phyloP scores from a whole-genome alignment of 192 early-diverging fungal genomes.

The Linnemannia zychae region DNA sequence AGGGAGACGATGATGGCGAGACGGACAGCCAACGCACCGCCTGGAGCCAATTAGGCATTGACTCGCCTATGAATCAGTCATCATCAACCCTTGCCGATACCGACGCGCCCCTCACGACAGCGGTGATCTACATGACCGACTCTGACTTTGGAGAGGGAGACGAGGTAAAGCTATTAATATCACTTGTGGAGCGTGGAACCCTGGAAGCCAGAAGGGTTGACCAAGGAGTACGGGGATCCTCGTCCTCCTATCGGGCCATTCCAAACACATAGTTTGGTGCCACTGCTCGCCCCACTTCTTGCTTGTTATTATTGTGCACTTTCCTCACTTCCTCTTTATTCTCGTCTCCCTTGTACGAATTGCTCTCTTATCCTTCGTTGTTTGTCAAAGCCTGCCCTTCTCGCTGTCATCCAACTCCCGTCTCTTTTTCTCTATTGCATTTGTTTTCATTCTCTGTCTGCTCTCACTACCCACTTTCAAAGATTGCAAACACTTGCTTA shows the following conservation, averaged over 20 bases:
- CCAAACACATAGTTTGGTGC: background rate
- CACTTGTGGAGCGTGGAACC: background rate
- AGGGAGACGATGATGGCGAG: constrained; percentile 26
- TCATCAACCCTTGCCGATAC: constrained; percentile 34
- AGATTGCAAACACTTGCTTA: background rate
- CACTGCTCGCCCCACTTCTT: background rate
- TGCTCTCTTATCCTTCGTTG: background rate
- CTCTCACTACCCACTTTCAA: background rate
- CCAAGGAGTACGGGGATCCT: background rate
- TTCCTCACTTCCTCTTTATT: background rate
- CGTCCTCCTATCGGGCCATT: background rate
- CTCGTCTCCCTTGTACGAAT: background rate
- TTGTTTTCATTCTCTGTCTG: background rate
- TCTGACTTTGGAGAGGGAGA: background rate
- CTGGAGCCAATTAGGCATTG: constrained; percentile 35
- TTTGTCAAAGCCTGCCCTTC: background rate
- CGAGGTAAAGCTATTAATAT: constrained; percentile 34
- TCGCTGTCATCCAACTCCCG: background rate
- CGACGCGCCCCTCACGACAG: background rate
- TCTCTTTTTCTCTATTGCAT: background rate
- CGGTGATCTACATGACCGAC: constrained; percentile 17
- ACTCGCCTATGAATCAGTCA: constrained; percentile 43
- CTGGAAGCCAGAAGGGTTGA: background rate
- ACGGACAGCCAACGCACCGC: constrained; percentile 30
- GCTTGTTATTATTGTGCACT: background rate